These are phyloP conservation scores for Pyrenochaeta sp. DNA, from an alignment of 2,329 filamentous ascomycete genomes.

Conservation along the genomic window DNA sequence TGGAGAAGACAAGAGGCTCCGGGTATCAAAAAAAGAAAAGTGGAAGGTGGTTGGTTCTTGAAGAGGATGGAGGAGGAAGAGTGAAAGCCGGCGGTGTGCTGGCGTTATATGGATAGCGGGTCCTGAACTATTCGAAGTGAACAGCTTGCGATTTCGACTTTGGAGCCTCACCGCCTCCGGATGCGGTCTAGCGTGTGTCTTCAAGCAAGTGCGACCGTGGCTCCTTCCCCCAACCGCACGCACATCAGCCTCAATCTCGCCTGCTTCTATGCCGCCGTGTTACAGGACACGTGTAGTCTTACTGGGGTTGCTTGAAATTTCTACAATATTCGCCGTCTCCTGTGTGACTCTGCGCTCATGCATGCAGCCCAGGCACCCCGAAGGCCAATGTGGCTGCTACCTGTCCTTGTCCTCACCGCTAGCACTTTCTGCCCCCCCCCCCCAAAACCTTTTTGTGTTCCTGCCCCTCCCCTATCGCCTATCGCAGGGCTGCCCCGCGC, in stretches of 20 bases:
- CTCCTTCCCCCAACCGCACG: slow-evolving; percentile 26
- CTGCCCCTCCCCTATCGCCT: slow-evolving; percentile 7
- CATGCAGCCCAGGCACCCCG: slow-evolving; percentile 5
- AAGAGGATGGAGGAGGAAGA: slow-evolving; percentile 27
- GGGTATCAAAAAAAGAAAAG: slow-evolving; percentile 40
- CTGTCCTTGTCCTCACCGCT: neutral
- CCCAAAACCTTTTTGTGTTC: neutral
- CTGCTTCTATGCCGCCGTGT: slow-evolving; percentile 32
- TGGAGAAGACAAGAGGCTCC: slow-evolving; percentile 34
- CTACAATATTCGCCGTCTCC: slow-evolving; percentile 12
- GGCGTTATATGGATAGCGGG: slow-evolving; percentile 40
- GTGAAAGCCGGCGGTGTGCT: slow-evolving; percentile 27
- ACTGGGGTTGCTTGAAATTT: slow-evolving; percentile 27
- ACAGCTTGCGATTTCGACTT: slow-evolving; percentile 41
- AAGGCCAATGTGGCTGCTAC: neutral
- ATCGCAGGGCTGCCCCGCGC: slow-evolving; percentile 19
- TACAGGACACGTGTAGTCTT: slow-evolving; percentile 44
- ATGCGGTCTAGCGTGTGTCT: slow-evolving; percentile 23
- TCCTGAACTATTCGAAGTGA: slow-evolving; percentile 39
- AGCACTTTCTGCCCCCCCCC: neutral
- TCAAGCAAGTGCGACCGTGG: slow-evolving; percentile 26
- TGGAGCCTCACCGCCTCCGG: slow-evolving; percentile 26
- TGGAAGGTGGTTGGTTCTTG: slow-evolving; percentile 26
- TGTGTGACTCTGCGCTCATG: slow-evolving; percentile 16
- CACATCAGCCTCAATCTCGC: slow-evolving; percentile 42